phyloP scores from a whole-genome alignment of 2,329 filamentous ascomycete genomes.

The Knufia fluminis region DNA sequence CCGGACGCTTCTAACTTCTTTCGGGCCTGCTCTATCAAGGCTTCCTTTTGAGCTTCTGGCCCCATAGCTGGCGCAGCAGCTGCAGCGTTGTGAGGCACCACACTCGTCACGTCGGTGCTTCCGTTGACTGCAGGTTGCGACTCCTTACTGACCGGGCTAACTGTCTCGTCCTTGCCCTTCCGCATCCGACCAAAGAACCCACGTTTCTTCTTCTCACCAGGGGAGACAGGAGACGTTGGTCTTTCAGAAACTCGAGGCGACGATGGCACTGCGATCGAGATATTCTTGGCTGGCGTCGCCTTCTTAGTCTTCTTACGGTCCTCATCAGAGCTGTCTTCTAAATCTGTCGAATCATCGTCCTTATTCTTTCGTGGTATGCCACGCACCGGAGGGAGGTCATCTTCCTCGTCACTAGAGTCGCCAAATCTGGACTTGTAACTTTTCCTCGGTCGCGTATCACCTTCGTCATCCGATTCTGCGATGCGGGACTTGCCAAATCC shows the following conservation, averaged over 20 bases:
- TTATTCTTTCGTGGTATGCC: slow-evolving; percentile 52
- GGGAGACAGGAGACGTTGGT: slow-evolving; percentile 17
- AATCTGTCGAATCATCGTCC: slow-evolving; percentile 53
- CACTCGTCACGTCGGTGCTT: slow-evolving; percentile 23
- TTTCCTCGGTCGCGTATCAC: slow-evolving; percentile 31
- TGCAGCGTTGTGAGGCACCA: slow-evolving; percentile 46
- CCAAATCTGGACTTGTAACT: slow-evolving; percentile 49
- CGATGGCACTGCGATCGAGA: slow-evolving; percentile 13
- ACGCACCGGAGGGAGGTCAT: slow-evolving; percentile 43
- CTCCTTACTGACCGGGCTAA: slow-evolving; percentile 15
- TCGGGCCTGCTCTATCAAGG: slow-evolving; percentile 50
- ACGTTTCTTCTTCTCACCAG: slow-evolving; percentile 32
- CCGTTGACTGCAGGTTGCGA: slow-evolving; percentile 24
- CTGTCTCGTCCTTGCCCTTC: slow-evolving; percentile 39
- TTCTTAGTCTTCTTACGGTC: slow-evolving; percentile 26
- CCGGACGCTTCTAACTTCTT: slow-evolving; percentile 34
- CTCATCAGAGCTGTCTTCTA: slow-evolving; percentile 53
- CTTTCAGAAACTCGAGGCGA: slow-evolving; percentile 15
- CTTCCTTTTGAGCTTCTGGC: slow-evolving; percentile 49
- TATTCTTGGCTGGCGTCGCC: slow-evolving; percentile 15
- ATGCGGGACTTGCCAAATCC: slow-evolving; percentile 42
- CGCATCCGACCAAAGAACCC: slow-evolving; percentile 49
- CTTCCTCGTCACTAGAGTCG: slow-evolving; percentile 60
- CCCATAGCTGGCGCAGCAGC: slow-evolving; percentile 42
- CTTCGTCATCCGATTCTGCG: slow-evolving; percentile 53